A percentile compares a stretch with the other conserved stretches of the same genome.
Evolutionary conservation across 352 stramenopile species (phyloP).

Genomic region (Globisporangium acanthophoron): DNA sequence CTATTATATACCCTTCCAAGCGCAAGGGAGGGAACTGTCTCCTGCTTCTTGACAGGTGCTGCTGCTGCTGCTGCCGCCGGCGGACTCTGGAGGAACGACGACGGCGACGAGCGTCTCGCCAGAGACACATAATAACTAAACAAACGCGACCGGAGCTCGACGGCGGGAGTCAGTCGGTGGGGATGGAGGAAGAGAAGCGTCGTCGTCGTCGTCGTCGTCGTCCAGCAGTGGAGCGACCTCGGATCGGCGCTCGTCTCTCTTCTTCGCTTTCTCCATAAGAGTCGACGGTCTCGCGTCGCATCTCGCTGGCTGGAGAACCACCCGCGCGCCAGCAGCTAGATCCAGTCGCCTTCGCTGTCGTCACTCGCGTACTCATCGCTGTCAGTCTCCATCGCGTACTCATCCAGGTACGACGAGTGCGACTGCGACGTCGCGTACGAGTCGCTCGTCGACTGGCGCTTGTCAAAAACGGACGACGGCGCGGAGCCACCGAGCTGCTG

Average conservation of each 20-base stretch:
- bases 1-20: no score
- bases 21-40: no score
- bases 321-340: conserved; percentile 23
- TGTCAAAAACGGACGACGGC: conserved; percentile 24
- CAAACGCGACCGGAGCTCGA: conserved; percentile 2
- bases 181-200: background rate
- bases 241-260: background rate
- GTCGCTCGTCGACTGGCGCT: conserved; percentile 23
- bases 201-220: background rate
- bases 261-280: background rate
- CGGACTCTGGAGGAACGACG: background rate
- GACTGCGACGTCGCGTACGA: conserved; percentile 30
- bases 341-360: conserved; percentile 76
- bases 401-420: conserved; percentile 26
- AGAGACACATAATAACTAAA: conserved; percentile 13
- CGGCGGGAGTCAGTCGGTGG: background rate
- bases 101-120: background rate
- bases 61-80: background rate
- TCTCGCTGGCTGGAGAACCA: no score
- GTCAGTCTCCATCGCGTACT: conserved; percentile 36
- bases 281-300: no score
- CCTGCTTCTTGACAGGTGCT: background rate
- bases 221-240: no score
- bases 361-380: conserved; percentile 49
- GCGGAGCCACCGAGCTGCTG: conserved; percentile 1